These are phyloP conservation scores for Boletellus deceptivus DNA, from an alignment of 1,284 basidiomycete species.

Conservation along the genomic window DNA sequence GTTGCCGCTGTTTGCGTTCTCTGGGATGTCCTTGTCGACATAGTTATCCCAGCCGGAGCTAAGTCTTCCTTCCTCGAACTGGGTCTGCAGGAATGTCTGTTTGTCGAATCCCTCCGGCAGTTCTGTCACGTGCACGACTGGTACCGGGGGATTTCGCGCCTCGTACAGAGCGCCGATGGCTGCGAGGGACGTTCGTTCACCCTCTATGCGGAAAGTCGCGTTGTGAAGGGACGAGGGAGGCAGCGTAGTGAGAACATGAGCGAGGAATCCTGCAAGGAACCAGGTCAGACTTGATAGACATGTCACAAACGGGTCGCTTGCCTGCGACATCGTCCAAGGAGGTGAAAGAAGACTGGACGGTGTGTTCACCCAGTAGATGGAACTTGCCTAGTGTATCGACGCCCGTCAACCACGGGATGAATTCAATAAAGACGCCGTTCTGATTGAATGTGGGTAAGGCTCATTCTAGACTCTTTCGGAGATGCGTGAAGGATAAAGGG, in stretches of 20 bases:
- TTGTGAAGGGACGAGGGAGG: conserved; percentile 30
- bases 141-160: conserved; percentile 17
- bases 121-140: conserved; percentile 22
- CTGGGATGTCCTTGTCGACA: conserved; percentile 23
- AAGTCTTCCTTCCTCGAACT: conserved; percentile 24
- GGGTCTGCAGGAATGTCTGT: conserved; percentile 29
- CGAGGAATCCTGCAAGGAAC: conserved; percentile 30
- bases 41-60: conserved; percentile 34
- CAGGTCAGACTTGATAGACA: neutral
- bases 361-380: conserved; percentile 34
- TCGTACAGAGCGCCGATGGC: conserved; percentile 27
- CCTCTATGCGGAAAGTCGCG: conserved; percentile 37
- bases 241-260: conserved; percentile 35
- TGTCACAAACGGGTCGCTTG: conserved; percentile 2
- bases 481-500: no score
- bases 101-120: conserved; percentile 32
- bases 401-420: conserved; percentile 22
- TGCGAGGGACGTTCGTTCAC: conserved; percentile 33
- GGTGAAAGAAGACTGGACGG: conserved; percentile 31
- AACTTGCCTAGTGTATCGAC: conserved; percentile 29
- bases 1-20: conserved; percentile 26
- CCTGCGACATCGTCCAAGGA: conserved; percentile 35
- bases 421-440: conserved; percentile 31
- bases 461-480: no score
- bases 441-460: conserved; percentile 6